phyloP scores from a whole-genome alignment of 495 filamentous ascomycete species.

The Amniculicola lignicola region DNA sequence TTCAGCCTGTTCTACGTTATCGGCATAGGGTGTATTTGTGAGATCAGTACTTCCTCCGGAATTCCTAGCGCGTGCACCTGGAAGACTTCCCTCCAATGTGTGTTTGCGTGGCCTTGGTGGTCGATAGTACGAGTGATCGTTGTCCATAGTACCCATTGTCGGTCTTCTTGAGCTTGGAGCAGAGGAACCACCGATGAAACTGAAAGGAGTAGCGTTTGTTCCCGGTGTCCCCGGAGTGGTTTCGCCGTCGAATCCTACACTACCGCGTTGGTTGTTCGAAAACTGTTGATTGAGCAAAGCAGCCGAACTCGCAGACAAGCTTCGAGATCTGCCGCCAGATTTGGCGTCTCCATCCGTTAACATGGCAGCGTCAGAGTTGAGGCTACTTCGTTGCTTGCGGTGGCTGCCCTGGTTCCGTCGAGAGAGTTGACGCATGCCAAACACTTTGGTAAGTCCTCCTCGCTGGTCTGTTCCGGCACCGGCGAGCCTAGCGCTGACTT shows the following conservation, averaged over 20 bases:
- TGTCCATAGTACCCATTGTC: slow-evolving; percentile 30
- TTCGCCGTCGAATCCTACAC: slow-evolving; percentile 48
- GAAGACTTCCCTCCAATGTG: slow-evolving; percentile 52
- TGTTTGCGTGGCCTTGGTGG: slow-evolving; percentile 67
- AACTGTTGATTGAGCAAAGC: slow-evolving; percentile 61
- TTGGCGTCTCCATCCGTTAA: slow-evolving; percentile 63
- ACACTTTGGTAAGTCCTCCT: slow-evolving; percentile 82
- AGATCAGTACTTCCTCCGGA: slow-evolving; percentile 55
- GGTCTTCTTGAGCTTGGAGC: slow-evolving; percentile 34
- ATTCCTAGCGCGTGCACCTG: slow-evolving; percentile 43
- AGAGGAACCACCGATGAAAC: slow-evolving; percentile 49
- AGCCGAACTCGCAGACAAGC: slow-evolving; percentile 79
- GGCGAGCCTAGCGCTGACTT: slow-evolving; percentile 74
- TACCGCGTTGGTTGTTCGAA: slow-evolving; percentile 23
- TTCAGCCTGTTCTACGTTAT: slow-evolving; percentile 37
- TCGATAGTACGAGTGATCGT: slow-evolving; percentile 64
- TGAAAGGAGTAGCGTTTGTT: slow-evolving; percentile 19
- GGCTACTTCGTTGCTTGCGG: slow-evolving; percentile 65
- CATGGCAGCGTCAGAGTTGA: slow-evolving; percentile 79
- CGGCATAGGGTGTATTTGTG: slow-evolving; percentile 50
- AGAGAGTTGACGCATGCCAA: slow-evolving; percentile 89
- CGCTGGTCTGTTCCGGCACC: slow-evolving; percentile 79
- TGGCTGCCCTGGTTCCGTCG: slow-evolving; percentile 63
- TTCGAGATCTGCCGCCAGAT: slow-evolving; percentile 69
- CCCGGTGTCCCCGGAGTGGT: slow-evolving; percentile 50